Evolutionary conservation across 768 basidiomycete genomes (phyloP).

Genomic region (Lenzites betulinus): DNA sequence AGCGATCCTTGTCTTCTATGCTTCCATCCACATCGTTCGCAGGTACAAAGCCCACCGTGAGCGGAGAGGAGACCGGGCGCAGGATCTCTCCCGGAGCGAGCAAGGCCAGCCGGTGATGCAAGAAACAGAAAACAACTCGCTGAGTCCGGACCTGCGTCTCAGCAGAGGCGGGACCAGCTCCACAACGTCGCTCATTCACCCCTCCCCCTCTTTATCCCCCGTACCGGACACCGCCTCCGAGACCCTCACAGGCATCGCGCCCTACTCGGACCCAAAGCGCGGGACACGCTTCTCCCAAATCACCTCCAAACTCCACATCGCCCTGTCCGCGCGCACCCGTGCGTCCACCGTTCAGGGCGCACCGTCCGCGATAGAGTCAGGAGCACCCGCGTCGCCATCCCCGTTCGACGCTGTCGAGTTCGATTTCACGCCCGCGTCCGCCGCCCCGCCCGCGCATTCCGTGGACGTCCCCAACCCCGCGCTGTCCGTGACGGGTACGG

Average conservation of each 20-base stretch:
- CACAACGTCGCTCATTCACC: background rate
- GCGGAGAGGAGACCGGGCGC: background rate
- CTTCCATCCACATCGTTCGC: background rate
- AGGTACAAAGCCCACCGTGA: background rate
- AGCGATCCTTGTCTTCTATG: background rate
- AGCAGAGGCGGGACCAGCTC: background rate
- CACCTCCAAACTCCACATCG: background rate
- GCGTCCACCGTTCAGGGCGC: background rate
- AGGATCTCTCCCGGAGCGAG: background rate
- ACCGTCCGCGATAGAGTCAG: background rate
- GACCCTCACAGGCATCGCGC: background rate
- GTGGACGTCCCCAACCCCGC: conserved; percentile 15
- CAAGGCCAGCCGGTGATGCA: background rate
- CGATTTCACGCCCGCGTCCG: background rate
- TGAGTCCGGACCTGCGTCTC: no score
- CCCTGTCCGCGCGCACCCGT: background rate
- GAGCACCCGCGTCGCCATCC: background rate
- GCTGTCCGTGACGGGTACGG: conserved; percentile 13
- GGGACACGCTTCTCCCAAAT: background rate
- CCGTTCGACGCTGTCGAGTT: background rate
- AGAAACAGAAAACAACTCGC: no score
- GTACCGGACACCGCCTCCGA: background rate
- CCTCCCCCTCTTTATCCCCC: background rate
- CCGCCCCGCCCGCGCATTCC: conserved; percentile 3
- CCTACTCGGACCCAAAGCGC: conserved; percentile 4